These are phyloP conservation scores for Suhomyces chickasaworum DNA, from an alignment of 1,139 yeast species.

Conservation along the genomic window DNA sequence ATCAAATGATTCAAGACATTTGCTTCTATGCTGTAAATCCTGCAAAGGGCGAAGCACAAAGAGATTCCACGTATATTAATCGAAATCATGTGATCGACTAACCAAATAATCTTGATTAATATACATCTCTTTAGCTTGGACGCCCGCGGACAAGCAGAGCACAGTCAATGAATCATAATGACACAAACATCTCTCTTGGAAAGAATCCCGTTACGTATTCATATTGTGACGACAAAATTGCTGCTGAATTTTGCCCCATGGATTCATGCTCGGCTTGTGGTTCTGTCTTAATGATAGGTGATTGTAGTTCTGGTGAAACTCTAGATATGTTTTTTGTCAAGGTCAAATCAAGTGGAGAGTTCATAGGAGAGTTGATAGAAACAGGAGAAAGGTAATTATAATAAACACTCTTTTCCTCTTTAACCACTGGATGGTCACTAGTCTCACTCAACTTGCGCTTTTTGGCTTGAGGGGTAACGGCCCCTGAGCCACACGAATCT, in stretches of 20 bases:
- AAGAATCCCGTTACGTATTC: conserved; percentile 5
- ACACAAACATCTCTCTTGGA: conserved; percentile 5
- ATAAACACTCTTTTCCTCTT: conserved; percentile 21
- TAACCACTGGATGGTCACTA: conserved; percentile 9
- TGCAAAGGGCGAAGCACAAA: neutral
- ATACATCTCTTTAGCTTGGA: conserved; percentile 20
- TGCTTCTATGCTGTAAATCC: conserved; percentile 44
- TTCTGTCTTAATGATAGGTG: conserved; percentile 15
- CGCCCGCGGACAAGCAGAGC: conserved; percentile 38
- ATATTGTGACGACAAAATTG: conserved; percentile 35
- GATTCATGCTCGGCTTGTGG: conserved; percentile 29
- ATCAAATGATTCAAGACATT: conserved; percentile 19
- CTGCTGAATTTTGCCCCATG: conserved; percentile 57
- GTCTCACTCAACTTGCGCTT: conserved; percentile 11
- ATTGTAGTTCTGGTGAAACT: conserved; percentile 11
- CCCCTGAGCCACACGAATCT: conserved; percentile 5
- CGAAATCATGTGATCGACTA: conserved; percentile 20
- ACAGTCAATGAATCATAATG: conserved; percentile 20
- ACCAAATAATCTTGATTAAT: conserved; percentile 25
- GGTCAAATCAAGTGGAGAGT: conserved; percentile 46
- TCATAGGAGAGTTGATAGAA: conserved; percentile 45
- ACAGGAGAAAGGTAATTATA: conserved; percentile 49
- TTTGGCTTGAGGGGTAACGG: conserved; percentile 10
- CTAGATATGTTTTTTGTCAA: conserved; percentile 21
- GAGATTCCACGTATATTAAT: conserved; percentile 32